phyloP scores from a whole-genome alignment of 1,284 basidiomycete genomes.

The Apiotrichum porosum region DNA sequence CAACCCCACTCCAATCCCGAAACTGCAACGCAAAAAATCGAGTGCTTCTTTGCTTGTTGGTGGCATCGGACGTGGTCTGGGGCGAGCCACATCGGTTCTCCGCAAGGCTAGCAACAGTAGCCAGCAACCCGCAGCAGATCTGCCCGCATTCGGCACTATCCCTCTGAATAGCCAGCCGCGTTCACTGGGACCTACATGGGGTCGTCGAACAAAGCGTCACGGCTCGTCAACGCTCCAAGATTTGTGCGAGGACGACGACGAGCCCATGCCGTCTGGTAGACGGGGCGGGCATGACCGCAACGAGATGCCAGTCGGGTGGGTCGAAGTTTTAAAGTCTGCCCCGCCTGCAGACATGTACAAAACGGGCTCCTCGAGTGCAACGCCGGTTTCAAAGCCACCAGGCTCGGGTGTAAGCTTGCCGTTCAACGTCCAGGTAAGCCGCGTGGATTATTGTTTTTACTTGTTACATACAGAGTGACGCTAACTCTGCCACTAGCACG shows the following conservation, averaged over 20 bases:
- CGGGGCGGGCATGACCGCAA: background rate
- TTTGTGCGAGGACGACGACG: conserved; percentile 5
- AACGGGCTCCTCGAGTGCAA: too few species aligned
- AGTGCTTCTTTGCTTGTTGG: conserved; percentile 19
- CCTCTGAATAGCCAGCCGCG: too few species aligned
- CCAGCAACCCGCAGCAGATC: too few species aligned
- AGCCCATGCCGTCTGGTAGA: background rate
- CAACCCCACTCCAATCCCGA: background rate
- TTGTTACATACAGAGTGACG: too few species aligned
- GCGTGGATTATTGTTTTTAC: background rate
- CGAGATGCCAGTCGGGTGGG: background rate
- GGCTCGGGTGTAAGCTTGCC: conserved; percentile 29
- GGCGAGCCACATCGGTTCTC: conserved; percentile 31
- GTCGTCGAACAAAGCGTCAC: background rate
- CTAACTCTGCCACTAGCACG: conserved; percentile 28
- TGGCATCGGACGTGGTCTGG: conserved; percentile 24
- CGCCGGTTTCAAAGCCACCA: too few species aligned
- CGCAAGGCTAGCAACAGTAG: conserved; percentile 10
- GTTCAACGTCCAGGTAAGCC: conserved; percentile 37
- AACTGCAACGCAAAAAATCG: conserved; percentile 19
- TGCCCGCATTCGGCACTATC: too few species aligned
- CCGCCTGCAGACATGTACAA: too few species aligned
- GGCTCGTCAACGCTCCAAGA: conserved; percentile 1
- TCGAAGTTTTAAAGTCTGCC: too few species aligned
- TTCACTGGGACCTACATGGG: too few species aligned